Conservation (phyloP, 1,284 basidiomycete genomes). For the Coniophora puteana region DNA sequence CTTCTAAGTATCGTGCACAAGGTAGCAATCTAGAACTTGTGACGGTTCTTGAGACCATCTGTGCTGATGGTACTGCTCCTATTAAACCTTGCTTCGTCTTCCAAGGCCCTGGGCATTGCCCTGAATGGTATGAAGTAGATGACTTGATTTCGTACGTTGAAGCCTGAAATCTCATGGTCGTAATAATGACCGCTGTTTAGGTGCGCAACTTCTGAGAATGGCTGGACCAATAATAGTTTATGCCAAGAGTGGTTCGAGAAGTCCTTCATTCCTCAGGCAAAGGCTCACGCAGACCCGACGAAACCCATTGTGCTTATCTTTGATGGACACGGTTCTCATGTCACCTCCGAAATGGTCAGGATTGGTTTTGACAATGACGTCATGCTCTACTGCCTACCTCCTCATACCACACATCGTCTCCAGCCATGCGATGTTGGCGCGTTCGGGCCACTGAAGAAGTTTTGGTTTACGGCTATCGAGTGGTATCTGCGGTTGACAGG, state of each 20-base stretch:
- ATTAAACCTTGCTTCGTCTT: constrained; percentile 31
- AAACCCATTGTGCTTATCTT: constrained; percentile 19
- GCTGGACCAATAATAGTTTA: constrained; percentile 37
- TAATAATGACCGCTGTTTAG: too few species aligned
- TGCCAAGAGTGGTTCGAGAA: constrained; percentile 31
- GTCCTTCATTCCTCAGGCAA: constrained; percentile 29
- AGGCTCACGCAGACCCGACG: constrained; percentile 12
- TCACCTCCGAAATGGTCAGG: constrained; percentile 19
- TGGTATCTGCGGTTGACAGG: not conserved
- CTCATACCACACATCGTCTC: constrained; percentile 35
- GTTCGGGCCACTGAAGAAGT: constrained; percentile 26
- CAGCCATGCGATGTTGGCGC: constrained; percentile 38
- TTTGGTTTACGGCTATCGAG: constrained; percentile 17
- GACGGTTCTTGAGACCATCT: constrained; percentile 28
- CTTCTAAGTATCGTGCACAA: constrained; percentile 13
- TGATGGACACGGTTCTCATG: constrained; percentile 33
- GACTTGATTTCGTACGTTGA: constrained; percentile 7
- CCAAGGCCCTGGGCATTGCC: constrained; percentile 15
- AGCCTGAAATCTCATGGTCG: not conserved
- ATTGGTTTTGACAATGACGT: constrained; percentile 20
- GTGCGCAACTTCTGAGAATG: constrained; percentile 29
- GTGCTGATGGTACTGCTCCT: constrained; percentile 20
- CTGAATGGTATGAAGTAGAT: constrained; percentile 21
- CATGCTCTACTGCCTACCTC: constrained; percentile 30
- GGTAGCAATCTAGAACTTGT: constrained; percentile 25